Conservation (phyloP, 2,329 filamentous ascomycete species). For the Exophiala oligosperma region DNA sequence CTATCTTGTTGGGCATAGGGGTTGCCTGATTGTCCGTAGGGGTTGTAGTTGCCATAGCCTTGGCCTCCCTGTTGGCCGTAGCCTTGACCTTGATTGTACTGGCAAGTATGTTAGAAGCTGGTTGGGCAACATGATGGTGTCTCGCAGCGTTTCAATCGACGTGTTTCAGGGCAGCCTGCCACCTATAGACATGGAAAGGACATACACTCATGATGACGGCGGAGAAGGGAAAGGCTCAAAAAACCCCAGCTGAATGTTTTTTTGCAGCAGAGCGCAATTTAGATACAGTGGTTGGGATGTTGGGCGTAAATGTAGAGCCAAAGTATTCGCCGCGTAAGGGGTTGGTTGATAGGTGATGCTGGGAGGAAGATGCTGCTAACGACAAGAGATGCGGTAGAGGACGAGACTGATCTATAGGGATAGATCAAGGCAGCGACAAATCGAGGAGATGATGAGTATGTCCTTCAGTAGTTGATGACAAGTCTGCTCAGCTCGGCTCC, state of each 20-base stretch:
- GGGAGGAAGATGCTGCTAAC: background rate
- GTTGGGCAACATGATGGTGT: background rate
- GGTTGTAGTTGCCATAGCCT: slow-evolving; percentile 52
- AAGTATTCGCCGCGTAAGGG: background rate
- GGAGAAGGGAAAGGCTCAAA: slow-evolving; percentile 5
- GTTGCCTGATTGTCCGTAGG: slow-evolving; percentile 25
- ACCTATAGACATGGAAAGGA: background rate
- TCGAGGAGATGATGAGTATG: background rate
- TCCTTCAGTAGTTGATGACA: background rate
- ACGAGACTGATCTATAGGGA: background rate
- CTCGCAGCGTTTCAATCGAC: background rate
- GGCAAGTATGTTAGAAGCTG: slow-evolving; percentile 8
- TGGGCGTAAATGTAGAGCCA: background rate
- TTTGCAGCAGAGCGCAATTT: background rate
- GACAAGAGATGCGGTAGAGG: background rate
- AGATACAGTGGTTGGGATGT: slow-evolving; percentile 1
- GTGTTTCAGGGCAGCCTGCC: slow-evolving; percentile 6
- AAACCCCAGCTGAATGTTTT: slow-evolving; percentile 1
- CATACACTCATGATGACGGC: slow-evolving; percentile 25
- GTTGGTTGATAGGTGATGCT: background rate
- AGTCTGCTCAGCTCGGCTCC: background rate
- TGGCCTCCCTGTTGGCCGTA: slow-evolving; percentile 13
- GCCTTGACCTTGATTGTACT: slow-evolving; percentile 19
- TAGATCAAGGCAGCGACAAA: background rate
- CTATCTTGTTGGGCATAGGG: slow-evolving; percentile 22